These are phyloP conservation scores for Leccinum rimulosum DNA, from an alignment of 768 basidiomycete genomes.

Conservation along the genomic window DNA sequence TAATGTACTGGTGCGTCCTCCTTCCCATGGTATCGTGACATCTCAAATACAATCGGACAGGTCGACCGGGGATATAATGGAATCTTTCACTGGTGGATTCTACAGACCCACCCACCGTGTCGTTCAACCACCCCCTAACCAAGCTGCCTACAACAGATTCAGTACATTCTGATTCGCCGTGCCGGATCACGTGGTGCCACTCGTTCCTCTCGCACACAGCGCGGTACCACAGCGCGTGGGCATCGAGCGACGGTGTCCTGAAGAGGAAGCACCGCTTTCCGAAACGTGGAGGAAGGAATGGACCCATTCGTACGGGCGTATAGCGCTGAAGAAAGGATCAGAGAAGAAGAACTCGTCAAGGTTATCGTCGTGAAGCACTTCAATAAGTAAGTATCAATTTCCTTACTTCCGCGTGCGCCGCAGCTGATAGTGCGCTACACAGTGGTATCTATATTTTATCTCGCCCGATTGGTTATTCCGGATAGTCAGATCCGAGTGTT, in stretches of 20 bases:
- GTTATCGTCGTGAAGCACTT: constrained; percentile 59
- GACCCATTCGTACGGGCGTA: constrained; percentile 50
- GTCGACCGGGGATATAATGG: constrained; percentile 55
- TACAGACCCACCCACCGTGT: constrained; percentile 61
- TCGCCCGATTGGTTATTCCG: neutral
- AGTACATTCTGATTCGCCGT: constrained; percentile 56
- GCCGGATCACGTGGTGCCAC: constrained; percentile 48
- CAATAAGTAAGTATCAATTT: constrained; percentile 36
- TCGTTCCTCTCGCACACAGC: constrained; percentile 45
- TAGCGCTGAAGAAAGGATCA: constrained; percentile 36
- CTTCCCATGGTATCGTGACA: neutral
- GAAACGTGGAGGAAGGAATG: constrained; percentile 49
- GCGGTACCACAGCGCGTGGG: constrained; percentile 47
- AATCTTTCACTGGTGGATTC: constrained; percentile 57
- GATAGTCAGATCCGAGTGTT: neutral
- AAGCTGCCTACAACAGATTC: constrained; percentile 45
- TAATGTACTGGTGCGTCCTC: constrained; percentile 46
- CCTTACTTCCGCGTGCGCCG: neutral
- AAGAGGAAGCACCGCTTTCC: constrained; percentile 45
- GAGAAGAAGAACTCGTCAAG: constrained; percentile 48
- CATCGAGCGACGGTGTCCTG: constrained; percentile 35
- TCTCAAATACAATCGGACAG: constrained; percentile 28
- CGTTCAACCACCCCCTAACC: constrained; percentile 53
- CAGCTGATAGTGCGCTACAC: neutral
- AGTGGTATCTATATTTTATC: neutral